These are phyloP conservation scores for Mycena pura DNA, from an alignment of 768 basidiomycete species.

Conservation along the genomic window DNA sequence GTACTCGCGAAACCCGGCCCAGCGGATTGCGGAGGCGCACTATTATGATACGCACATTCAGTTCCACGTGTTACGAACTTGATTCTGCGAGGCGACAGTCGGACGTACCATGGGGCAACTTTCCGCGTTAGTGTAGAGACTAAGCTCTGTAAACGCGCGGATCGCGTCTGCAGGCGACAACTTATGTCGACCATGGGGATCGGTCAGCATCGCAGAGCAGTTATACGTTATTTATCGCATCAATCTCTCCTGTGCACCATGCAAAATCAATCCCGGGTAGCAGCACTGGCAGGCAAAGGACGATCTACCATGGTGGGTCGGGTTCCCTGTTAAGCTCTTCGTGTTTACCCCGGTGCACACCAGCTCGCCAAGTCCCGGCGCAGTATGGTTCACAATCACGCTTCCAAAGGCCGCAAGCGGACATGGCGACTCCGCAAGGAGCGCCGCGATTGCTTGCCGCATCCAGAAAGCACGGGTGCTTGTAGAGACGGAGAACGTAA, in stretches of 20 bases:
- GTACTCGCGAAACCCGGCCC: conserved; percentile 27
- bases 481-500: no score
- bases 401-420: conserved; percentile 24
- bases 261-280: no score
- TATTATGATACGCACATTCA: no score
- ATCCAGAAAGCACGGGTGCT: conserved; percentile 26
- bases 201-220: conserved; percentile 25
- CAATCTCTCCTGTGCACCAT: conserved; percentile 28
- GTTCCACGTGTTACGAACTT: background rate
- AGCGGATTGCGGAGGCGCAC: conserved; percentile 30
- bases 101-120: conserved; percentile 26
- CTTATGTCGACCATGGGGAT: conserved; percentile 23
- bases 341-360: conserved; percentile 25
- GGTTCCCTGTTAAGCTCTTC: conserved; percentile 12
- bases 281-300: background rate
- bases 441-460: conserved; percentile 18
- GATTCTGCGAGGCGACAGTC: background rate
- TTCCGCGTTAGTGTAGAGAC: conserved; percentile 22
- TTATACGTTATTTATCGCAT: conserved; percentile 26
- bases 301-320: conserved; percentile 23
- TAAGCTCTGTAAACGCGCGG: conserved; percentile 17
- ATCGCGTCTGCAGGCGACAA: conserved; percentile 19
- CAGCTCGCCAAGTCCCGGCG: conserved; percentile 14
- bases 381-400: conserved; percentile 28
- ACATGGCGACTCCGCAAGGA: conserved; percentile 17